Conservation (phyloP, 1,284 basidiomycete species). For the Trichosporon asahii region DNA sequence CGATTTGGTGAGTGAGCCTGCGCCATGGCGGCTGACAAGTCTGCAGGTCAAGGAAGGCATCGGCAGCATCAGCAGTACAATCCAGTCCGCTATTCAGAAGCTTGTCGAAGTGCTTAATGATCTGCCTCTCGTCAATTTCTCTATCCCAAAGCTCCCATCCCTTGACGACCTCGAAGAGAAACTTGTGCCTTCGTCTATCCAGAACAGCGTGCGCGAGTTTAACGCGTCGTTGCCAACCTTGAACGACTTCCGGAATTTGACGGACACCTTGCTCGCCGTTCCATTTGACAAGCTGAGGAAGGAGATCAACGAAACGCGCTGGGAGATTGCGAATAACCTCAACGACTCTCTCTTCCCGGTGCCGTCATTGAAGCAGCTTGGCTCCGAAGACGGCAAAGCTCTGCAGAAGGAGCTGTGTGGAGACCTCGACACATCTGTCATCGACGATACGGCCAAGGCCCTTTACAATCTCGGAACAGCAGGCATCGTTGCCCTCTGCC, state of each 20-base stretch:
- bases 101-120: too few species aligned
- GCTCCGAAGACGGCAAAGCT: conserved; percentile 24
- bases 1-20: conserved; percentile 57
- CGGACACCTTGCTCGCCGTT: conserved; percentile 70
- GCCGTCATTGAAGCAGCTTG: conserved; percentile 51
- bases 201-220: conserved; percentile 66
- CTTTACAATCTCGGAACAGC: conserved; percentile 72
- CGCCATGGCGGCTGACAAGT: background rate
- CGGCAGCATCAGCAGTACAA: conserved; percentile 63
- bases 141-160: conserved; percentile 69
- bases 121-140: conserved; percentile 58
- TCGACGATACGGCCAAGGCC: conserved; percentile 75
- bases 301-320: conserved; percentile 81
- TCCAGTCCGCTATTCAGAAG: conserved; percentile 53
- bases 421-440: conserved; percentile 71
- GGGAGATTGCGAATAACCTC: conserved; percentile 60
- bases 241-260: conserved; percentile 65
- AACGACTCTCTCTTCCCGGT: conserved; percentile 69
- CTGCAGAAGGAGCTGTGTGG: conserved; percentile 58
- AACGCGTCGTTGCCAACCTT: conserved; percentile 79
- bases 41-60: conserved; percentile 71
- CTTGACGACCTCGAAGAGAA: conserved; percentile 54
- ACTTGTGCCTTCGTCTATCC: conserved; percentile 77
- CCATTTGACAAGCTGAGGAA: conserved; percentile 81
- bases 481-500: conserved; percentile 64